phyloP scores from a whole-genome alignment of 441 rosid species.

The Eruca vesicaria region DNA sequence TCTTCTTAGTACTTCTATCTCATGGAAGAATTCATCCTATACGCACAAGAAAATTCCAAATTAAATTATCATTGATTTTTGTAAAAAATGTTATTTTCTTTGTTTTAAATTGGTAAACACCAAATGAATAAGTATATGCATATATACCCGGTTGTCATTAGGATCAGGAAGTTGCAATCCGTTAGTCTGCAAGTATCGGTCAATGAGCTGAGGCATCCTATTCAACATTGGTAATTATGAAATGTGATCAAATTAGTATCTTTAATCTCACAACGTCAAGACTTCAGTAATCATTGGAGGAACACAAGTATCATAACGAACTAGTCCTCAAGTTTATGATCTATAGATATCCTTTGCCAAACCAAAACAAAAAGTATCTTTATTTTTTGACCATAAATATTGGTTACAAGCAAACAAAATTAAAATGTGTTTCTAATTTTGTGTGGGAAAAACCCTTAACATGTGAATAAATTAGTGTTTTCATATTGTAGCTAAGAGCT shows the following conservation, averaged over 20 bases:
- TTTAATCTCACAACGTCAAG: background rate
- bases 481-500: background rate
- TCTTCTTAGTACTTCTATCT: constrained; percentile 27
- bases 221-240: background rate
- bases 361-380: background rate
- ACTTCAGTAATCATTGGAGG: background rate
- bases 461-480: background rate
- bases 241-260: constrained; percentile 1
- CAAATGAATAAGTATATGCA: background rate
- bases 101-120: background rate
- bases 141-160: constrained; percentile 23
- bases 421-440: too few relatives aligned
- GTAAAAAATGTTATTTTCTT: background rate
- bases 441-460: too few relatives aligned
- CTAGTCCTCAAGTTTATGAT: background rate
- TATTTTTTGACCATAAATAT: too few relatives aligned
- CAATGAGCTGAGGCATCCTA: constrained; percentile 35
- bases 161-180: constrained; percentile 32
- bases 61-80: background rate
- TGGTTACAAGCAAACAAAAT: too few relatives aligned
- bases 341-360: background rate
- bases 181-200: constrained; percentile 31
- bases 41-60: background rate
- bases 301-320: background rate
- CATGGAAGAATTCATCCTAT: constrained; percentile 25